Conservation (phyloP, 148 eudicot species). For the Camellia lanceoleosa region DNA sequence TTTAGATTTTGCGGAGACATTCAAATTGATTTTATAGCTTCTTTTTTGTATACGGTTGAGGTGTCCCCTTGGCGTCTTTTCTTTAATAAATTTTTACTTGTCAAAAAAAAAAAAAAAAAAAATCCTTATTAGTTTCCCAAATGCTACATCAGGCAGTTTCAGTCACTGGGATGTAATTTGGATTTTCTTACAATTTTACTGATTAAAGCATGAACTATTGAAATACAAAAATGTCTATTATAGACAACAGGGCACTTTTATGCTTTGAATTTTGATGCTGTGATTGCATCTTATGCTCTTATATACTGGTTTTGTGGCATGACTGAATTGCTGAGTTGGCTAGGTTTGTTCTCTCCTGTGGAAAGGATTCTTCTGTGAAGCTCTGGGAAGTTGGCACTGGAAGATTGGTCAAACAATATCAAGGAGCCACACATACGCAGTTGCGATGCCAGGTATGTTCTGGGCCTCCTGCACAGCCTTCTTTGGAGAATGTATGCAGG, state of each 20-base stretch:
- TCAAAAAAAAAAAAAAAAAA: too few species aligned
- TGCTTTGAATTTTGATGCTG: neutral
- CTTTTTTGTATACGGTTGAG: too few species aligned
- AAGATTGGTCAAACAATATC: constrained; percentile 75
- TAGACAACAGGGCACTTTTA: neutral
- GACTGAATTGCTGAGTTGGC: constrained; percentile 2
- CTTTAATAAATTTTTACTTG: too few species aligned
- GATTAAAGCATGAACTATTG: neutral
- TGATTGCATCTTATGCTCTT: neutral
- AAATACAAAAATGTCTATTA: neutral
- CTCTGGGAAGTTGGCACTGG: constrained; percentile 96
- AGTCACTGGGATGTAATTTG: neutral
- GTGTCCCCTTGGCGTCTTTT: too few species aligned
- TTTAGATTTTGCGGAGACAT: too few species aligned
- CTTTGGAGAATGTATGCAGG: neutral
- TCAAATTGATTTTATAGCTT: too few species aligned
- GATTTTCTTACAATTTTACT: neutral
- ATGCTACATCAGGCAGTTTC: neutral
- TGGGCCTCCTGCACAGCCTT: constrained; percentile 6
- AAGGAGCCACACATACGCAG: constrained; percentile 74
- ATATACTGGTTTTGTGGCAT: neutral
- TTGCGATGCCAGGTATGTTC: constrained; percentile 66
- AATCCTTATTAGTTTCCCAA: neutral
- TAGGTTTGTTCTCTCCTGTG: constrained; percentile 79
- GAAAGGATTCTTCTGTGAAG: constrained; percentile 78